Percentiles rank a stretch among this genome's conserved stretches.
Conservation (phyloP, 495 filamentous ascomycete species). For the Bacidia rubella region DNA sequence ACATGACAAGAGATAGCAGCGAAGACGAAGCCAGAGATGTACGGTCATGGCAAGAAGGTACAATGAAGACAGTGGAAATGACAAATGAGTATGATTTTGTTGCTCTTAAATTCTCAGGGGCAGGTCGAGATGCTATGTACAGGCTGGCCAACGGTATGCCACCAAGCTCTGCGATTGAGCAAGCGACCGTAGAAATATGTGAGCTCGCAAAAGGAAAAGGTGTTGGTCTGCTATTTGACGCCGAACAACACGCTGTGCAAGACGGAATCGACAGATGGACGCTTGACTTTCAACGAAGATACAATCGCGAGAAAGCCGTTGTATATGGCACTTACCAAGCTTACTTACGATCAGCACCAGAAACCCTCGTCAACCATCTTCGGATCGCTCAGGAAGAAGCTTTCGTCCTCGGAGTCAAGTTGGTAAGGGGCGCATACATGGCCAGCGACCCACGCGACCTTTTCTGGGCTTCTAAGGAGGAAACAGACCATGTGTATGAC, state of each 20-base stretch:
- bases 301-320: conserved; percentile 47
- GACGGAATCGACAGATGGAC: conserved; percentile 79
- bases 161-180: conserved; percentile 48
- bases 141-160: conserved; percentile 42
- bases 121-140: conserved; percentile 60
- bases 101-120: conserved; percentile 87
- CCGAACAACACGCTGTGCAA: conserved; percentile 74
- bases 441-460: conserved; percentile 62
- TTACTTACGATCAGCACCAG: conserved; percentile 62
- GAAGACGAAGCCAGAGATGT: conserved; percentile 36
- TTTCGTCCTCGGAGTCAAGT: conserved; percentile 76
- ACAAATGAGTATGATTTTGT: conserved; percentile 68
- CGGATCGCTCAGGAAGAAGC: conserved; percentile 48
- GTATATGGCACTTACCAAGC: conserved; percentile 73
- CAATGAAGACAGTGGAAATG: conserved; percentile 62
- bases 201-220: conserved; percentile 55
- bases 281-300: conserved; percentile 66
- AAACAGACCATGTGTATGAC: conserved; percentile 62
- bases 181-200: conserved; percentile 64
- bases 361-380: conserved; percentile 52
- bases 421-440: conserved; percentile 87
- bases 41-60: conserved; percentile 58
- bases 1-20: conserved; percentile 2
- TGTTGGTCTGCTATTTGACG: conserved; percentile 73
- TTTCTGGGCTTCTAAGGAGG: conserved; percentile 67